These are phyloP conservation scores for Neofusicoccum kwambonambiense DNA, from an alignment of 2,329 filamentous ascomycete species.

Conservation along the genomic window DNA sequence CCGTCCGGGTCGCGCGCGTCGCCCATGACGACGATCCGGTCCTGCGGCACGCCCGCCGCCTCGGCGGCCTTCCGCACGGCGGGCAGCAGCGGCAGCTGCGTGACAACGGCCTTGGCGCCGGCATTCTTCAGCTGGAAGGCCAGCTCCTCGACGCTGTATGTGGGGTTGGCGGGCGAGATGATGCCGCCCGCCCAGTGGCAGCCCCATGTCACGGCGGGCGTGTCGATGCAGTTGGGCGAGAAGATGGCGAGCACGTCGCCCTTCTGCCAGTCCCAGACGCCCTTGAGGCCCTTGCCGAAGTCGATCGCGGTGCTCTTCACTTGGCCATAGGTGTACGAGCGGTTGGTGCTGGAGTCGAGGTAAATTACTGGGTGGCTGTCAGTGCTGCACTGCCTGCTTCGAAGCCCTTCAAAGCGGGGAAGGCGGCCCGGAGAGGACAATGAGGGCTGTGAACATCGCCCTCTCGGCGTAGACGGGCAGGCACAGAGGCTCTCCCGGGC, in stretches of 20 bases:
- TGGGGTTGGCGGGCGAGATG: conserved; percentile 82
- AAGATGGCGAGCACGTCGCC: conserved; percentile 81
- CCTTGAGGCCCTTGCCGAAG: conserved; percentile 79
- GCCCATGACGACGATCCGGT: conserved; percentile 75
- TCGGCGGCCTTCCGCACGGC: conserved; percentile 67
- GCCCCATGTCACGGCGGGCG: conserved; percentile 73
- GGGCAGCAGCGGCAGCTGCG: conserved; percentile 66
- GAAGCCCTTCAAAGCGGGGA: no score
- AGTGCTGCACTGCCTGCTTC: conserved; percentile 16
- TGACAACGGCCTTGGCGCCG: conserved; percentile 71
- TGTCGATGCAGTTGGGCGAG: conserved; percentile 84
- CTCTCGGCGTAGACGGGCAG: neutral
- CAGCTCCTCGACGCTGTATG: conserved; percentile 80
- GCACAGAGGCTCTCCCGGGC: neutral
- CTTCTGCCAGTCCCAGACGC: conserved; percentile 73
- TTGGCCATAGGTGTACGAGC: conserved; percentile 69
- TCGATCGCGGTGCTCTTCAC: conserved; percentile 64
- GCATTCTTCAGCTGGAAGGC: conserved; percentile 81
- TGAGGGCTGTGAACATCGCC: no score
- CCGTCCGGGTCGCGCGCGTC: conserved; percentile 61
- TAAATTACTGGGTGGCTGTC: conserved; percentile 63
- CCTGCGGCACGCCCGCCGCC: conserved; percentile 66
- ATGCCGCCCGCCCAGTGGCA: conserved; percentile 80
- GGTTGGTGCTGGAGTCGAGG: conserved; percentile 68
- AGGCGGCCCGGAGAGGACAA: no score